Conservation (phyloP, 805 yeast genomes). For the Metschnikowia shivogae region DNA sequence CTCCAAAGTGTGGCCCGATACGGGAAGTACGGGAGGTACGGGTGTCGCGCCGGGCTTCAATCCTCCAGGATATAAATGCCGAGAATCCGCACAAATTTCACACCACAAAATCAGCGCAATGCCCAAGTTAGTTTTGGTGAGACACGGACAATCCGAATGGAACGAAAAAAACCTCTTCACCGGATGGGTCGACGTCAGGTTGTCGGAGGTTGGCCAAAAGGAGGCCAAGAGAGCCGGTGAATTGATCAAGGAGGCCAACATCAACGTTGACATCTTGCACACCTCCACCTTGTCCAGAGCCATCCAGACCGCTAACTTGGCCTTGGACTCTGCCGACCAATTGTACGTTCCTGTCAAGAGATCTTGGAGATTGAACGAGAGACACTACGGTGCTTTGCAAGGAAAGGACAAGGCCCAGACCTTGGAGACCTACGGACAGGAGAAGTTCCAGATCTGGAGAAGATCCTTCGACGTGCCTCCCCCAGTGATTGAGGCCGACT, state of each 20-base stretch:
- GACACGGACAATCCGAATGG: constrained; percentile 99
- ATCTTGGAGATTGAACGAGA: constrained; percentile 97
- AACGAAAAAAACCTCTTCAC: constrained; percentile 96
- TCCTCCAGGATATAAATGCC: constrained; percentile 13
- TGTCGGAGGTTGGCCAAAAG: constrained; percentile 77
- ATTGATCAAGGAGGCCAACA: constrained; percentile 79
- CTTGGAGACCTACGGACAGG: constrained; percentile 80
- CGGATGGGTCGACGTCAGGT: constrained; percentile 96
- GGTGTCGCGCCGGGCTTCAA: constrained; percentile 15
- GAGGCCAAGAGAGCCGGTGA: constrained; percentile 95
- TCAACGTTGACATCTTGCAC: constrained; percentile 82
- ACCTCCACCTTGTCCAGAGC: constrained; percentile 93
- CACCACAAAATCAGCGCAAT: constrained; percentile 18
- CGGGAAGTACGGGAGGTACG: constrained; percentile 2
- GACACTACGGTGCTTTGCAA: constrained; percentile 98
- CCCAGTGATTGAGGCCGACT: constrained; percentile 73
- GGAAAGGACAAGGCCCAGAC: constrained; percentile 98
- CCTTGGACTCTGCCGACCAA: constrained; percentile 83
- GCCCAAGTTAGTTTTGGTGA: constrained; percentile 79
- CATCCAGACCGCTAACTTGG: constrained; percentile 95
- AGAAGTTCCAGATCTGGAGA: constrained; percentile 95
- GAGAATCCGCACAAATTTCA: constrained; percentile 2
- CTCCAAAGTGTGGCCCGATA: constrained; percentile 7
- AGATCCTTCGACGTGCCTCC: constrained; percentile 97
- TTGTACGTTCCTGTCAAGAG: constrained; percentile 88